Conservation (phyloP, 2,329 filamentous ascomycete species). For the Trichoderma afroharzianum region DNA sequence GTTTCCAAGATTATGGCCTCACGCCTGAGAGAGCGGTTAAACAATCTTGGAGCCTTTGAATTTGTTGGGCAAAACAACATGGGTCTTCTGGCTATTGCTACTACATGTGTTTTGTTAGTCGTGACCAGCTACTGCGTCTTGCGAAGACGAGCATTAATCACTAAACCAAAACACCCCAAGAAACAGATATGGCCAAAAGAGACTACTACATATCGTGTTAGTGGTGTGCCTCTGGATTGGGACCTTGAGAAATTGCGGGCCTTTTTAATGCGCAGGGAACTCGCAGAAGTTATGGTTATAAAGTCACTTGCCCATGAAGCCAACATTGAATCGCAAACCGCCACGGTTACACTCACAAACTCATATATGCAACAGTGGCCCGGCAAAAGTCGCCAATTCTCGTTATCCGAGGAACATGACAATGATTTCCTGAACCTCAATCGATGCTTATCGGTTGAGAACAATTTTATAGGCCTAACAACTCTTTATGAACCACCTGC, state of each 20-base stretch:
- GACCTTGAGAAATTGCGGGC: not conserved
- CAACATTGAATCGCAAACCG: not conserved
- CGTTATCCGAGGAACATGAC: not conserved
- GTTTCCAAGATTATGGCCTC: not conserved
- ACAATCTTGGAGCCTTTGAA: accelerated
- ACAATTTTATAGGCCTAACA: not conserved
- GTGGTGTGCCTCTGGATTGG: not conserved
- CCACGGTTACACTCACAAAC: not conserved
- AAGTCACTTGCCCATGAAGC: not conserved
- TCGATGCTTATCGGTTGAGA: not conserved
- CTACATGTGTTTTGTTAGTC: not conserved
- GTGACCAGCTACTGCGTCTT: not conserved
- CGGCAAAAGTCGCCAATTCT: not conserved
- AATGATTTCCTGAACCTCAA: not conserved
- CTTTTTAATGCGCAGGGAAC: not conserved
- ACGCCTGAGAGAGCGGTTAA: not conserved
- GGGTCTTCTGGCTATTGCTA: not conserved
- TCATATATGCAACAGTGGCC: not conserved
- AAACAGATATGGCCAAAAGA: not conserved
- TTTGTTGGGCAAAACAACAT: too few relatives aligned
- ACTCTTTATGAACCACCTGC: not conserved
- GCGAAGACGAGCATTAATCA: not conserved
- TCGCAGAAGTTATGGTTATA: not conserved
- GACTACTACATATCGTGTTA: not conserved
- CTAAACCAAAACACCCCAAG: not conserved